Conservation (phyloP, 768 basidiomycete genomes). For the Coprinopsis sp. region DNA sequence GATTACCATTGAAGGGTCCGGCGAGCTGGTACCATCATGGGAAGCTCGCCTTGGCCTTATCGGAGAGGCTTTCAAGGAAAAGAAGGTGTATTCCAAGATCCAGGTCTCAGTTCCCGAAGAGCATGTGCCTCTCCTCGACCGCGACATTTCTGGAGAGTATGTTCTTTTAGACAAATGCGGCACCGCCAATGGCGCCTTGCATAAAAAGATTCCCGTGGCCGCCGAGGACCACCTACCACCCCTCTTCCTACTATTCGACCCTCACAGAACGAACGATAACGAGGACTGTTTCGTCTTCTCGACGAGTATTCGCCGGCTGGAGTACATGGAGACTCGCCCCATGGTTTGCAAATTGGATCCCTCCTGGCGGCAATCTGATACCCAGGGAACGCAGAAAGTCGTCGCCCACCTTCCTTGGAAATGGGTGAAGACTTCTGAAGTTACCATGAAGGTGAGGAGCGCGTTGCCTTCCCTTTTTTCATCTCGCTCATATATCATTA, state of each 20-base stretch:
- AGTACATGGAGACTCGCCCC: constrained; percentile 78
- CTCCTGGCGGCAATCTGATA: constrained; percentile 71
- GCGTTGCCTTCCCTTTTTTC: not conserved
- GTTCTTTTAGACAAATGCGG: constrained; percentile 81
- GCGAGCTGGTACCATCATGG: constrained; percentile 79
- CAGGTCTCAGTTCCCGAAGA: constrained; percentile 54
- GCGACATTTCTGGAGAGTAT: constrained; percentile 79
- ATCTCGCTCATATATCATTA: constrained; percentile 23
- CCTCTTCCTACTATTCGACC: constrained; percentile 82
- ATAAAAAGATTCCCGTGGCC: constrained; percentile 47
- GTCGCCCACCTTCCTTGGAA: constrained; percentile 54
- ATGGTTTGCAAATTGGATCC: constrained; percentile 69
- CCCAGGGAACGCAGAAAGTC: constrained; percentile 44
- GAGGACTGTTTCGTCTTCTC: constrained; percentile 87
- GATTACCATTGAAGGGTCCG: constrained; percentile 59
- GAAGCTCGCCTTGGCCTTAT: constrained; percentile 73
- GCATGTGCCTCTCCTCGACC: constrained; percentile 53
- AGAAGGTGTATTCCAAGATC: constrained; percentile 61
- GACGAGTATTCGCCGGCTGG: constrained; percentile 67
- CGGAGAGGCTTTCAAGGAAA: constrained; percentile 59
- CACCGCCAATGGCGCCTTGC: constrained; percentile 79
- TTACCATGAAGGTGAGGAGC: constrained; percentile 50
- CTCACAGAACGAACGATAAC: constrained; percentile 69
- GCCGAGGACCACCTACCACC: constrained; percentile 53
- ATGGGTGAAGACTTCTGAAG: constrained; percentile 53